Conservation (phyloP, 768 basidiomycete genomes). For the Serendipita indica region DNA sequence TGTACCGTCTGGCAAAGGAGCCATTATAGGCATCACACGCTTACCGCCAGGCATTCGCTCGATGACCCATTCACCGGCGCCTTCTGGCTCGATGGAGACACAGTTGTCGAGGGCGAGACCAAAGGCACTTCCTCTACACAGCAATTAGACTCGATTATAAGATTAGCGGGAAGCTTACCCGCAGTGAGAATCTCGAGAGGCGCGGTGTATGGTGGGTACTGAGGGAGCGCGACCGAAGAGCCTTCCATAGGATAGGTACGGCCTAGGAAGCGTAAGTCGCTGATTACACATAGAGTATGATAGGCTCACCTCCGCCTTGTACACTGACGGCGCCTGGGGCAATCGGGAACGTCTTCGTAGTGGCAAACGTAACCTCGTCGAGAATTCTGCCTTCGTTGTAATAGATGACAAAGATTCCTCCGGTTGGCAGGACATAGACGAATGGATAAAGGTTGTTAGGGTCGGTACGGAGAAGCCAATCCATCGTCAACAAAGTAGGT, state of each 20-base stretch:
- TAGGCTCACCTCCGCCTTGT: conserved; percentile 8
- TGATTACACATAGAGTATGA: background rate
- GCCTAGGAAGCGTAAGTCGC: conserved; percentile 9
- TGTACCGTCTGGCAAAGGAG: conserved; percentile 16
- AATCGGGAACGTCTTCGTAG: conserved; percentile 24
- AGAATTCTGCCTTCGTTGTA: conserved; percentile 72
- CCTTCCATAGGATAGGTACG: conserved; percentile 17
- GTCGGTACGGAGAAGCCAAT: conserved; percentile 38
- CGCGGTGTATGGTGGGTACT: conserved; percentile 50
- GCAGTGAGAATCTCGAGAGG: conserved; percentile 13
- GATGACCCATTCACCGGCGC: conserved; percentile 43
- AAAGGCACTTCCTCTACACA: conserved; percentile 16
- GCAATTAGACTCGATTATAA: too few relatives aligned
- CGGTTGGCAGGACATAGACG: conserved; percentile 53
- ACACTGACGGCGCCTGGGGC: conserved; percentile 36
- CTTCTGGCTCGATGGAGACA: conserved; percentile 53
- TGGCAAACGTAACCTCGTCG: conserved; percentile 49
- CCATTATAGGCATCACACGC: conserved; percentile 25
- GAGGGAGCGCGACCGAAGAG: conserved; percentile 24
- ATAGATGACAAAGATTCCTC: conserved; percentile 58
- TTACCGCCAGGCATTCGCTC: conserved; percentile 66
- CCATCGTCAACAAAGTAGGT: background rate
- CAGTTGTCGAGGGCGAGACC: conserved; percentile 27
- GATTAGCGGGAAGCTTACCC: too few relatives aligned
- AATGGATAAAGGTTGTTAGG: conserved; percentile 75